phyloP scores from a whole-genome alignment of 1,139 yeast genomes.

The Candida sojae region DNA sequence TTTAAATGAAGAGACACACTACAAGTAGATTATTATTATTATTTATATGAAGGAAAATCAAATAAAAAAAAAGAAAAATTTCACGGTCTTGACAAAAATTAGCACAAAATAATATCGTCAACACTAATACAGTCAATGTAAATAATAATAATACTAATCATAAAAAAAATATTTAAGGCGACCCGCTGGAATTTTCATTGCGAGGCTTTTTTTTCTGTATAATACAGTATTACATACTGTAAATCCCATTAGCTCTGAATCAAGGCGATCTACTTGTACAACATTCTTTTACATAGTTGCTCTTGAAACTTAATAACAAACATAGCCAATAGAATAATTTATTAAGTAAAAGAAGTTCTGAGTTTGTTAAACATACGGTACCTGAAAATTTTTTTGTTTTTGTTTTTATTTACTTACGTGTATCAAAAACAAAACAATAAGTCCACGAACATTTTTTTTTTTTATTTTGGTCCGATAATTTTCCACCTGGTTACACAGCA shows the following conservation, averaged over 20 bases:
- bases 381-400: background rate
- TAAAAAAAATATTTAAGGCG: too few relatives aligned
- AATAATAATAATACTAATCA: too few relatives aligned
- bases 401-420: background rate
- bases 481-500: too few relatives aligned
- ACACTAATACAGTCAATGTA: background rate
- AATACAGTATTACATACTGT: too few relatives aligned
- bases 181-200: too few relatives aligned
- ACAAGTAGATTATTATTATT: background rate
- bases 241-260: background rate
- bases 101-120: conserved; percentile 1
- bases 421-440: background rate
- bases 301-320: too few relatives aligned
- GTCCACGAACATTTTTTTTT: too few relatives aligned
- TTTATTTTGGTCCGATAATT: too few relatives aligned
- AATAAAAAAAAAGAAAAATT: conserved; percentile 4
- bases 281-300: too few relatives aligned
- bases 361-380: background rate
- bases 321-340: background rate
- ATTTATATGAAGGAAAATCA: background rate
- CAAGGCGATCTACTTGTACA: background rate
- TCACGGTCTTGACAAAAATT: background rate
- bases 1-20: background rate
- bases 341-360: background rate
- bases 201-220: too few relatives aligned